Conservation (phyloP, 176 grass and related monocot genomes). For the Phyllostachys edulis region DNA sequence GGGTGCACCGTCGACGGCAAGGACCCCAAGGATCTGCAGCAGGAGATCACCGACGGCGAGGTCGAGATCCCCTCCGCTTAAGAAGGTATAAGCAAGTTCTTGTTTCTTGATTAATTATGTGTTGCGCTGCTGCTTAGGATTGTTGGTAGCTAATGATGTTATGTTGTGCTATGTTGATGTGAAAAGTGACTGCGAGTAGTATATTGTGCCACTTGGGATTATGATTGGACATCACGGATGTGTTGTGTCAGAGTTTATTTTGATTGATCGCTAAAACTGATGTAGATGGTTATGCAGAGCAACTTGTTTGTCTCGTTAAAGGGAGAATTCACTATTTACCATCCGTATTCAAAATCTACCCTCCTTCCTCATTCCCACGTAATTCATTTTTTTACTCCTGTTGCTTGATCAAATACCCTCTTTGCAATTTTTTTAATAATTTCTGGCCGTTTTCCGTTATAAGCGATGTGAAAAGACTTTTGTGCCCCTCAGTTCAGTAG, state of each 20-base stretch:
- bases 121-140: neutral
- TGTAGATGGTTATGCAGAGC: neutral
- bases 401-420: too few species aligned
- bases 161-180: neutral
- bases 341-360: too few species aligned
- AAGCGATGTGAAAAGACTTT: too few species aligned
- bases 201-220: neutral
- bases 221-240: neutral
- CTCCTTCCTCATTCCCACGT: too few species aligned
- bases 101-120: neutral
- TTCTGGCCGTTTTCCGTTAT: too few species aligned
- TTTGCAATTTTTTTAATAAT: too few species aligned
- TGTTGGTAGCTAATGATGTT: neutral
- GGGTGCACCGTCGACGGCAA: constrained; percentile 71
- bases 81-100: constrained; percentile 19
- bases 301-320: neutral
- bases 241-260: neutral
- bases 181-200: neutral
- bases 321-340: too few species aligned
- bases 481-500: neutral
- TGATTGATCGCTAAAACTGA: neutral
- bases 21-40: constrained; percentile 73
- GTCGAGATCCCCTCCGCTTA: constrained; percentile 51
- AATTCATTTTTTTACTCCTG: too few species aligned
- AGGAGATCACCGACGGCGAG: constrained; percentile 62